A percentile compares a stretch with the other conserved stretches of the same genome.
Conservation (phyloP, 305 asterid genomes). For the Lippia alba region DNA sequence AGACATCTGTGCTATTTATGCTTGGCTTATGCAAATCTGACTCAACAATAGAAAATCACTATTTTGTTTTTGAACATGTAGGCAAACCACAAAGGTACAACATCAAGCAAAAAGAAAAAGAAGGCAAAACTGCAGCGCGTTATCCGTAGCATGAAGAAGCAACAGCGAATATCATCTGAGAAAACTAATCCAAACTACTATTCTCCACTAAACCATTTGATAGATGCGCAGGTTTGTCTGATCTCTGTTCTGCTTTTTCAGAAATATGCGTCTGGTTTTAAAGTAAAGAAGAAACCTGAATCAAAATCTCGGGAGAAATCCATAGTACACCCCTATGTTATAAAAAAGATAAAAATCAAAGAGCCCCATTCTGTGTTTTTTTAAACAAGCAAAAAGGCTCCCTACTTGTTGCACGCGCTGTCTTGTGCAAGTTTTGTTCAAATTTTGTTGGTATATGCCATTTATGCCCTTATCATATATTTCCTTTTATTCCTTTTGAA, state of each 20-base stretch:
- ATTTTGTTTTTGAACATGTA: conserved; percentile 37
- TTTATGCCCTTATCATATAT: too few species aligned
- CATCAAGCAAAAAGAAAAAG: conserved; percentile 97
- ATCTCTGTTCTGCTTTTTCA: conserved; percentile 18
- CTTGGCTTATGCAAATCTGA: conserved; percentile 17
- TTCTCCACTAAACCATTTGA: conserved; percentile 92
- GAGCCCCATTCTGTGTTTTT: too few species aligned
- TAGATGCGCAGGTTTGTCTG: conserved; percentile 82
- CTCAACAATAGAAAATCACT: neutral
- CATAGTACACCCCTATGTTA: too few species aligned
- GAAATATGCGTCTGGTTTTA: conserved; percentile 27
- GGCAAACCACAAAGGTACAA: conserved; percentile 93
- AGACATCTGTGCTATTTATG: conserved; percentile 15
- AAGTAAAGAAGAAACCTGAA: neutral
- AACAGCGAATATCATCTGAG: conserved; percentile 77
- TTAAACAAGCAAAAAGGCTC: too few species aligned
- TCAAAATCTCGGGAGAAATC: neutral
- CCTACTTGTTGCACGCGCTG: too few species aligned
- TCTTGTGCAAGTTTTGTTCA: too few species aligned
- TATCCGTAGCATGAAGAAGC: conserved; percentile 90
- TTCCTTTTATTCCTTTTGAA: too few species aligned
- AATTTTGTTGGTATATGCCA: too few species aligned
- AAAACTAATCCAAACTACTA: conserved; percentile 56
- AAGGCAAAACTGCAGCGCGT: conserved; percentile 90
- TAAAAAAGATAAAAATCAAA: too few species aligned